These are phyloP conservation scores for Lumnitzera littorea DNA, from an alignment of 345 rosid genomes.

Conservation along the genomic window DNA sequence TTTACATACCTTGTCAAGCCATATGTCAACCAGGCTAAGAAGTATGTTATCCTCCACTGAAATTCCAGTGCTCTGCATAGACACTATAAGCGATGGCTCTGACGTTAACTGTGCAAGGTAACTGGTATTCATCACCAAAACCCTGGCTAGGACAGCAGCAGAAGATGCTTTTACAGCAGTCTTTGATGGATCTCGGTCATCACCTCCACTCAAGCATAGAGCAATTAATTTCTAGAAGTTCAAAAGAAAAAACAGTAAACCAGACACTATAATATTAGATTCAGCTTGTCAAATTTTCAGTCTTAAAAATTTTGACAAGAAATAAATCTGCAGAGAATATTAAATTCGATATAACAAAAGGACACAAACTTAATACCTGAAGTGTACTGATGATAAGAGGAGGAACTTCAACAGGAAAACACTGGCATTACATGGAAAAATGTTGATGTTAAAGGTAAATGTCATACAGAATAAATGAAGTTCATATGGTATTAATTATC, in stretches of 20 bases:
- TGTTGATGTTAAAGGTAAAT: not conserved
- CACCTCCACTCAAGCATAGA: constrained; percentile 84
- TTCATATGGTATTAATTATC: too few species aligned
- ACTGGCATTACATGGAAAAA: constrained; percentile 35
- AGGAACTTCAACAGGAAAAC: constrained; percentile 83
- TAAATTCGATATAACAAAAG: constrained; percentile 2
- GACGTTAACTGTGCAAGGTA: constrained; percentile 84
- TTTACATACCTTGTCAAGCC: constrained; percentile 88
- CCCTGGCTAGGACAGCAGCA: constrained; percentile 81
- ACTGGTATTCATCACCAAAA: constrained; percentile 90
- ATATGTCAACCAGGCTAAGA: constrained; percentile 79
- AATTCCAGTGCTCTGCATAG: constrained; percentile 74
- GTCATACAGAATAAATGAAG: not conserved
- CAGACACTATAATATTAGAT: too few species aligned
- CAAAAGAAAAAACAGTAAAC: constrained; percentile 2
- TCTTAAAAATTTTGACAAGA: not conserved
- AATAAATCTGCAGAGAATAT: constrained; percentile 1
- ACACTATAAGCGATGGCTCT: constrained; percentile 62
- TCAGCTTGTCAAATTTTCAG: too few species aligned
- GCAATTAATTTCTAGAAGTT: constrained; percentile 63
- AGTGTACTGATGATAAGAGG: constrained; percentile 72
- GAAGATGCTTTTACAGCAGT: constrained; percentile 78
- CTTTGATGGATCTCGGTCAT: constrained; percentile 75
- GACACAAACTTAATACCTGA: constrained; percentile 37
- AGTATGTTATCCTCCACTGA: constrained; percentile 63